Base-by-base conservation (phyloP, 306 rosid genomes). In the Psophocarpus tetragonolobus region DNA sequence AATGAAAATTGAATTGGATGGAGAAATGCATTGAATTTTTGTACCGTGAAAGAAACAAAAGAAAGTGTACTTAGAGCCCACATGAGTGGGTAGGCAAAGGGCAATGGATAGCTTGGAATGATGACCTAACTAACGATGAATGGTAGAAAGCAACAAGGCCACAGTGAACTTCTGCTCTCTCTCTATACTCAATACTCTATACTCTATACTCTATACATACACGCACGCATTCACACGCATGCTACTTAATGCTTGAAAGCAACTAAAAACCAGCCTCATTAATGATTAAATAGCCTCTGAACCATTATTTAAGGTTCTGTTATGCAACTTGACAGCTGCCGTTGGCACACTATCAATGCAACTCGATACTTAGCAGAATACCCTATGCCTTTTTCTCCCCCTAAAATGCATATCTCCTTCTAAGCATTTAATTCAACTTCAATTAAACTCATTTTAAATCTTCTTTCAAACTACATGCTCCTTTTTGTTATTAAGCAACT, bases 121-220 rank as follows among this genome's bases (percentile, higher is more conserved):
- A 85, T 90, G 87, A 85, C 60, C 83, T 78, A 88, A 87, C 90
- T 60, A 82, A 84, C 62, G 56, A 70, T 73, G 66, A 63, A 50
- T 32, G 64, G 74, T 73, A 39, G 79, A 77, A 53, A 57, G 66
- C 45, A 9, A 62, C 36, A 81, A 64, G 24, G 70, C n/a, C 45
- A 35, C 58, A 57, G 35, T 39, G 30, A 70, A 79, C 15, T 57
- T 36, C 57, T 29, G n/a, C 10, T 30, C 39, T 73, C 23, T n/a
- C n/a, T n/a, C n/a, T n/a, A n/a, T n/a, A n/a, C n/a, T n/a, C n/a
- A n/a, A n/a, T n/a, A n/a, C n/a, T n/a, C n/a, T n/a, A n/a, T n/a
- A n/a, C n/a, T n/a, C n/a, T n/a, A n/a, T n/a, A n/a, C n/a, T n/a
- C n/a, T n/a, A n/a, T 18, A 23, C 64, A 30, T 20, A 45, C 23